phyloP scores from a whole-genome alignment of 164 flowering plant genomes.

The Tetrastigma voinierianum region DNA sequence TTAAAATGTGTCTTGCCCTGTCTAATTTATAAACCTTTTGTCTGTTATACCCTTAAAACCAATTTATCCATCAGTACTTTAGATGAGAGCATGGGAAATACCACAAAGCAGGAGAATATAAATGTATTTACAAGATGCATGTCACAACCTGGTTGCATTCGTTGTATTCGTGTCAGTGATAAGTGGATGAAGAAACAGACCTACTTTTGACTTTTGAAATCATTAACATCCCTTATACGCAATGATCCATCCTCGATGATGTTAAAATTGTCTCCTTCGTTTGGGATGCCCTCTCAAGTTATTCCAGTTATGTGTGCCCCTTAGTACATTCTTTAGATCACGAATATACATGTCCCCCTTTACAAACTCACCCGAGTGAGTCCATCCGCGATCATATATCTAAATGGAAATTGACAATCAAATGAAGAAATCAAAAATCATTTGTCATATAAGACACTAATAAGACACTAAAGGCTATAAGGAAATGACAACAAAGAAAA shows the following conservation, averaged over 20 bases:
- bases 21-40: too few relatives aligned
- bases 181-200: conserved; percentile 24
- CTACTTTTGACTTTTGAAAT: conserved; percentile 94
- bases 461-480: not conserved
- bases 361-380: conserved; percentile 92
- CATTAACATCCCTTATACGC: conserved; percentile 99
- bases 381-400: conserved; percentile 97
- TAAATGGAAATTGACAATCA: too few relatives aligned
- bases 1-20: too few relatives aligned
- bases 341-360: conserved; percentile 99
- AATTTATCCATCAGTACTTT: too few relatives aligned
- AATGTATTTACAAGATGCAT: too few relatives aligned
- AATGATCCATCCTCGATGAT: conserved; percentile 97
- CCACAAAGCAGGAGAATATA: not conserved
- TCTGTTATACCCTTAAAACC: too few relatives aligned
- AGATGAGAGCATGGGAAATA: too few relatives aligned
- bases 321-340: conserved; percentile 93
- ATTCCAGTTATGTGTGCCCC: conserved; percentile 87
- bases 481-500: not conserved
- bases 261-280: conserved; percentile 87
- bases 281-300: conserved; percentile 97
- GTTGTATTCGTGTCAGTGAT: not conserved
- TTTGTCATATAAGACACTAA: not conserved
- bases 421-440: too few relatives aligned
- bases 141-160: too few relatives aligned